phyloP scores from a whole-genome alignment of 768 basidiomycete genomes.

The Hydnum rufescens region DNA sequence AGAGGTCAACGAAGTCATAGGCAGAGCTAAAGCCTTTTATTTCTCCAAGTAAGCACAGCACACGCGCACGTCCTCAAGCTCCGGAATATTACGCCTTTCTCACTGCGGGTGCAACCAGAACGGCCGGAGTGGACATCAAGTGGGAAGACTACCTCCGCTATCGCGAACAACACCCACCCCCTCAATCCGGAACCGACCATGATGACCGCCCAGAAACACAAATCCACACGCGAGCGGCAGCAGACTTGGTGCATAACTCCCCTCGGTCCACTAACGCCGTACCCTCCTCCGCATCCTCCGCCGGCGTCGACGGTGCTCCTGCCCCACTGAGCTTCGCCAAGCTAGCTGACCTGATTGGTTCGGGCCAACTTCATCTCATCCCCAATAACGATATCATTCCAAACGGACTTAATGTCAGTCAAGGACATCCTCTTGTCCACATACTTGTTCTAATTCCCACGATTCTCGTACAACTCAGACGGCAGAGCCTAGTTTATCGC shows the following conservation, averaged over 20 bases:
- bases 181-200: no score
- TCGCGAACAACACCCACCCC: no score
- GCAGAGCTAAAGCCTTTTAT: slow-evolving; percentile 2
- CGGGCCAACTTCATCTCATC: slow-evolving; percentile 50
- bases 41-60: neutral
- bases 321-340: slow-evolving; percentile 36
- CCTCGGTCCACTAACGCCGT: no score
- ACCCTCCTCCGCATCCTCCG: no score
- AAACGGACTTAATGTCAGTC: slow-evolving; percentile 39
- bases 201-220: no score
- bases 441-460: no score
- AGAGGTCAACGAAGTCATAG: neutral
- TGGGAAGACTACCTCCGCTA: no score
- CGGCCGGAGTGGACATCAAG: no score
- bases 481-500: neutral
- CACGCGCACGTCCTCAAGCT: neutral
- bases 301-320: neutral
- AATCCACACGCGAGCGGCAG: no score
- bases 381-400: slow-evolving; percentile 63
- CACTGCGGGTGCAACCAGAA: no score
- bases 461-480: neutral
- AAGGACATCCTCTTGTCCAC: neutral
- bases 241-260: no score
- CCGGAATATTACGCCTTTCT: no score
- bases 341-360: slow-evolving; percentile 47